Conservation (phyloP, 139 green algal genomes). For the Diplosphaera chodatii region DNA sequence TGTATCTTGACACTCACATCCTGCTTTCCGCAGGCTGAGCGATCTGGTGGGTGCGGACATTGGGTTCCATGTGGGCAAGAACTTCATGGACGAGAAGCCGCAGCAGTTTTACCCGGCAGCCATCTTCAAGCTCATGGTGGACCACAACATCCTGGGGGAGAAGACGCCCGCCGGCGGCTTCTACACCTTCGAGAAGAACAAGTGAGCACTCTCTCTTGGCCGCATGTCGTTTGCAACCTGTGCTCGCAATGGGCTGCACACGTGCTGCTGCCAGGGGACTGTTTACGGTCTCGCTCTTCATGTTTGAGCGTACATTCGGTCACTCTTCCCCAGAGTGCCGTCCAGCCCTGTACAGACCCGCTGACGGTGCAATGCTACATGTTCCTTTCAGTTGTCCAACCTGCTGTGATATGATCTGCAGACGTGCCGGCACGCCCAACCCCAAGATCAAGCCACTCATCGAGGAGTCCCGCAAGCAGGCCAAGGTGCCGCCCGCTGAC, state of each 20-base stretch:
- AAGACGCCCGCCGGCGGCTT: conserved; percentile 84
- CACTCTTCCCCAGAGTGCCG: too few relatives aligned
- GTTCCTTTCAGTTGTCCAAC: too few relatives aligned
- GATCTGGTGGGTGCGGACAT: conserved; percentile 87
- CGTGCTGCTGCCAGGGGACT: too few relatives aligned
- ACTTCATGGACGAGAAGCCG: conserved; percentile 86
- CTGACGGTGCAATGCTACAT: too few relatives aligned
- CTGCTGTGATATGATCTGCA: conserved; percentile 18
- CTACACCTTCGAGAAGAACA: conserved; percentile 76
- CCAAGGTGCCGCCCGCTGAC: conserved; percentile 21
- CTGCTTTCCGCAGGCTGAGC: conserved; percentile 37
- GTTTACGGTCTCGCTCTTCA: too few relatives aligned
- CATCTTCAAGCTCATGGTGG: conserved; percentile 76
- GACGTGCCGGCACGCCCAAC: conserved; percentile 67
- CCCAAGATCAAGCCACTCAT: conserved; percentile 66
- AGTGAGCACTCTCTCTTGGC: too few relatives aligned
- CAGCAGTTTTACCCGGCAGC: conserved; percentile 71
- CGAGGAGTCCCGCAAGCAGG: conserved; percentile 31
- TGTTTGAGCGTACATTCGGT: too few relatives aligned
- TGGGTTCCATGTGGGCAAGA: conserved; percentile 87
- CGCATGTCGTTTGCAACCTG: too few relatives aligned
- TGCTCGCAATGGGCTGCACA: too few relatives aligned
- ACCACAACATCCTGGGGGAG: conserved; percentile 84
- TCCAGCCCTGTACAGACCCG: too few relatives aligned
- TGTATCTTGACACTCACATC: conserved; percentile 2